Evolutionary conservation across 768 basidiomycete species (phyloP).

Genomic region (Sarcodon aspratus): DNA sequence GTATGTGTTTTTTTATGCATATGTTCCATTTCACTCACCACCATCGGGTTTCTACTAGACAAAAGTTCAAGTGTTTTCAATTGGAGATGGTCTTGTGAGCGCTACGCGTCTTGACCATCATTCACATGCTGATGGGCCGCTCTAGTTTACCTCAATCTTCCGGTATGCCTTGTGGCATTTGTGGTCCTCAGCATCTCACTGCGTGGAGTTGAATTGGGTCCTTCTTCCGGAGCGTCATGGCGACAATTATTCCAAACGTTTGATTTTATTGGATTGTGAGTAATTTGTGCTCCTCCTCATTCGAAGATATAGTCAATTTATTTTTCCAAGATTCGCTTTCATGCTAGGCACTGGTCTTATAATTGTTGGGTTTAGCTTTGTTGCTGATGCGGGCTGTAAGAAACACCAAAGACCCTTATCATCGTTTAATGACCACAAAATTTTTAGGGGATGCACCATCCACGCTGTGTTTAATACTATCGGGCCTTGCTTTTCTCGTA

Average conservation of each 20-base stretch:
- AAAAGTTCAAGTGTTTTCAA: slow-evolving; percentile 22
- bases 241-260: slow-evolving; percentile 40
- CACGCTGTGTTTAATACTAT: slow-evolving; percentile 47
- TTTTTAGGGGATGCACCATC: slow-evolving; percentile 48
- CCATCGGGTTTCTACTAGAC: slow-evolving; percentile 4
- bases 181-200: slow-evolving; percentile 50
- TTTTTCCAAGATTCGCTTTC: slow-evolving; percentile 45
- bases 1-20: slow-evolving; percentile 26
- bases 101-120: neutral
- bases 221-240: slow-evolving; percentile 43
- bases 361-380: slow-evolving; percentile 73
- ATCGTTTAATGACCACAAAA: slow-evolving; percentile 7
- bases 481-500: slow-evolving; percentile 43
- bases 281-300: slow-evolving; percentile 6
- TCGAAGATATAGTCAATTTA: slow-evolving; percentile 5
- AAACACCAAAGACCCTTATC: slow-evolving; percentile 4
- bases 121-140: too few species aligned
- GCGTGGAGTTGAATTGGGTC: slow-evolving; percentile 37
- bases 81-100: slow-evolving; percentile 86
- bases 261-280: slow-evolving; percentile 74
- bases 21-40: neutral
- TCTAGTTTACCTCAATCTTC: slow-evolving; percentile 76
- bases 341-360: slow-evolving; percentile 66
- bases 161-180: slow-evolving; percentile 53
- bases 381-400: slow-evolving; percentile 60